A percentile compares a stretch with the other conserved stretches of the same genome.
These are phyloP conservation scores for Apiospora hydei DNA, from an alignment of 2,329 filamentous ascomycete species.

Conservation along the genomic window DNA sequence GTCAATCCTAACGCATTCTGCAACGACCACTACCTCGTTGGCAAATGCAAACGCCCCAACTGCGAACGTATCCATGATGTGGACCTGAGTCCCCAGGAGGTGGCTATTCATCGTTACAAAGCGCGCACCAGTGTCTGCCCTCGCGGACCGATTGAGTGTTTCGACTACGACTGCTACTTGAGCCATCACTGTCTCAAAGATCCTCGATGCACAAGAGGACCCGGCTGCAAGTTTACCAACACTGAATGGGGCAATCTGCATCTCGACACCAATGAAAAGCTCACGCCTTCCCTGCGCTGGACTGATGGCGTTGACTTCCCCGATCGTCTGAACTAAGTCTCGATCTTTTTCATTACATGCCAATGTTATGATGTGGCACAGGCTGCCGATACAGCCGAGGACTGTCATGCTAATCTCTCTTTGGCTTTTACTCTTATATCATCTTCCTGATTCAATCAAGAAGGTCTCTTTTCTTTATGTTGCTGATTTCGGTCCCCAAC, in stretches of 20 bases:
- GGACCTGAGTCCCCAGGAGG: slow-evolving; percentile 39
- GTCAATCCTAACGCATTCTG: slow-evolving; percentile 43
- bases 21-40: slow-evolving; percentile 45
- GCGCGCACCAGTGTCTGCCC: slow-evolving; percentile 45
- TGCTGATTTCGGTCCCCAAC: not conserved
- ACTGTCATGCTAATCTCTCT: not conserved
- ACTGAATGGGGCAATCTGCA: slow-evolving; percentile 43
- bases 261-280: slow-evolving; percentile 39
- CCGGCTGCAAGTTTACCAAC: slow-evolving; percentile 39
- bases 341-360: not conserved
- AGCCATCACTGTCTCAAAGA: slow-evolving; percentile 43
- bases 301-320: slow-evolving; percentile 20
- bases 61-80: slow-evolving; percentile 44
- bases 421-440: not conserved
- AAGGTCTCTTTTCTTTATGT: not conserved
- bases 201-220: slow-evolving; percentile 35
- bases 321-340: slow-evolving; percentile 7
- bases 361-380: not conserved
- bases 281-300: slow-evolving; percentile 31
- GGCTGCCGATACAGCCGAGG: not conserved
- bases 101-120: slow-evolving; percentile 46
- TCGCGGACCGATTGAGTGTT: slow-evolving; percentile 39
- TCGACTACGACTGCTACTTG: slow-evolving; percentile 44
- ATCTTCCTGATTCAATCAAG: not conserved
- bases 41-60: slow-evolving; percentile 39